Base-by-base conservation (phyloP, 164 flowering plant genomes). In the Echeveria elegans region DNA sequence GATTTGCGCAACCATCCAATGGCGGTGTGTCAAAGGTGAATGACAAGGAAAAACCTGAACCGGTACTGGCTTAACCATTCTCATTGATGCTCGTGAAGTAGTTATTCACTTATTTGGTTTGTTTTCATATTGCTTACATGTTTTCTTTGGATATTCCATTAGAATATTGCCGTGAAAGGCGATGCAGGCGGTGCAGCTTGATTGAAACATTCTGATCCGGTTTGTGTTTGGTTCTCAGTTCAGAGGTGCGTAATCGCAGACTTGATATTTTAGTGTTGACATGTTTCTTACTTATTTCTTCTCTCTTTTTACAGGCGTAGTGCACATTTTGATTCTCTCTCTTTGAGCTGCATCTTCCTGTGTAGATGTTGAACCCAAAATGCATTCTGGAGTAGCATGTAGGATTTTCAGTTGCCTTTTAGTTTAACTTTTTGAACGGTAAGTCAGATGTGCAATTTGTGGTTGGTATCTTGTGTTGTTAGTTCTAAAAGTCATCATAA, bases 131-230 rank as follows among this genome's bases (percentile, higher is more conserved):
- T 11, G 16, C 32, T 61, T 37, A 6, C 70, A 36, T 15, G 4
- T 5, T 68, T 63, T 45, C 72, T 31, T 50, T 76, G 48, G 23
- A 45, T 23, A 9, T 58, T 37, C 18, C 43, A 36, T 63, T 75
- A 82, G 89, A 74, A 78, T 63, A 71, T 77, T 18, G 81, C 81
- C 72, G 65, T 71, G 68, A 76, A 74, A n/a, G 81, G 77, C 68
- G 74, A 83, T 66, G 82, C 83, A 63, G 78, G 71, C 66, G 87
- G 83, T 75, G 86, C 76, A 48, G 60, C 74, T 71, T 83, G 79
- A 81, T 47, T 14, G 12, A n/a, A 53, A 47, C 36, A 43, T 38
- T 43, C 56, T 30, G 60, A 36, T 37, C 59, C 69, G 47, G 50
- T 19, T 67, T 53, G 62, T 16, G 21, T 38, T 23, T 53, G 61